A percentile compares a stretch with the other conserved stretches of the same genome.
Evolutionary conservation across 345 rosid genomes (phyloP).

Genomic region (Acer campestre): DNA sequence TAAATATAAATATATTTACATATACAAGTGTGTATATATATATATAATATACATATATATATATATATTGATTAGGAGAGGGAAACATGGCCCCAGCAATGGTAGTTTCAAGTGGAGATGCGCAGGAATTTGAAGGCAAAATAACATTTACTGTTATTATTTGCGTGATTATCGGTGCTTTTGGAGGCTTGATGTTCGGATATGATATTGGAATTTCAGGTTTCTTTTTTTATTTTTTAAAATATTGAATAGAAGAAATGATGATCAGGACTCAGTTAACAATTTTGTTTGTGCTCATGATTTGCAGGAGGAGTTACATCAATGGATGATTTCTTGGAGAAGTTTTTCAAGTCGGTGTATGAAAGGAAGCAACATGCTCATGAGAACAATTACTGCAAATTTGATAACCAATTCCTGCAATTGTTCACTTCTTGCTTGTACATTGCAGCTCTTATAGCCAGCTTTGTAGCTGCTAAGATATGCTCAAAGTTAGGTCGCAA

Average conservation of each 20-base stretch:
- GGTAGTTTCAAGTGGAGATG: constrained; percentile 17
- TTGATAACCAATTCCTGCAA: constrained; percentile 55
- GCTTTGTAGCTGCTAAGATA: constrained; percentile 52
- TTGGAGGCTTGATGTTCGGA: constrained; percentile 73
- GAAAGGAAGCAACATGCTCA: constrained; percentile 53
- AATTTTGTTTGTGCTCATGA: neutral
- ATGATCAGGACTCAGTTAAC: neutral
- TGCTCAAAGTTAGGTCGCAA: constrained; percentile 60
- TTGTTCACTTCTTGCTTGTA: constrained; percentile 76
- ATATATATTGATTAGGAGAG: neutral
- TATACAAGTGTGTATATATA: neutral
- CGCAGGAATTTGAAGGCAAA: constrained; percentile 49
- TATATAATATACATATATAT: neutral
- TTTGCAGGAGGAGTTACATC: constrained; percentile 77
- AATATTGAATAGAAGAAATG: neutral
- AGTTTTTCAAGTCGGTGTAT: constrained; percentile 63
- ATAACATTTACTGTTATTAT: constrained; percentile 32
- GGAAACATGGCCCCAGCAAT: constrained; percentile 39
- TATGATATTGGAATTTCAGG: constrained; percentile 73
- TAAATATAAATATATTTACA: too few species aligned
- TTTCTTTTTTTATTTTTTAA: neutral
- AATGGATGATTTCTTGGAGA: constrained; percentile 76
- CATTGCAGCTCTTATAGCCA: constrained; percentile 68
- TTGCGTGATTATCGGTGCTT: constrained; percentile 58
- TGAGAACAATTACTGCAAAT: constrained; percentile 81